Conservation (phyloP, 2,329 filamentous ascomycete genomes). For the Talaromyces sp. region DNA sequence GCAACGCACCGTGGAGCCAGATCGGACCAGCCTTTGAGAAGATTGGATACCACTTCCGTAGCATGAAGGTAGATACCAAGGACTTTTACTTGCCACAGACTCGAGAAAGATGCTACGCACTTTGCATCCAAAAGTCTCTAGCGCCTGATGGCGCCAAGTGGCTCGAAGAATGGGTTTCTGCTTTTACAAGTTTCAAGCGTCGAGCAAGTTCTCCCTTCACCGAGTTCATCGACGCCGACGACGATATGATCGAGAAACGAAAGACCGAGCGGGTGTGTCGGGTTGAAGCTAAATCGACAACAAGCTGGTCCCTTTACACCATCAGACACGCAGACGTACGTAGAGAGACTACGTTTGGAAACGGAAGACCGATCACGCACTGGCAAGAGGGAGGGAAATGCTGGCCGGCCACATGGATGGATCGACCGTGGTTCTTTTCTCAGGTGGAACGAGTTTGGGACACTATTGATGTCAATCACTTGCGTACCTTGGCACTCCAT, state of each 20-base stretch:
- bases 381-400: conserved; percentile 54
- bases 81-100: conserved; percentile 71
- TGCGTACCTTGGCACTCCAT: conserved; percentile 41
- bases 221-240: conserved; percentile 54
- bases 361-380: conserved; percentile 52
- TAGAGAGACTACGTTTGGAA: conserved; percentile 45
- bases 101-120: conserved; percentile 54
- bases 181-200: conserved; percentile 47
- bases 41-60: conserved; percentile 52
- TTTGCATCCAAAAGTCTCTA: conserved; percentile 45
- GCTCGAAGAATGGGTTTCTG: conserved; percentile 33
- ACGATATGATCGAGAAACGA: conserved; percentile 49
- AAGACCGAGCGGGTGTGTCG: conserved; percentile 39
- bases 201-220: conserved; percentile 58
- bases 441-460: conserved; percentile 60
- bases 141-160: conserved; percentile 18
- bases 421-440: conserved; percentile 44
- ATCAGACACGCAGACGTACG: conserved; percentile 56
- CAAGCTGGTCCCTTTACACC: conserved; percentile 43
- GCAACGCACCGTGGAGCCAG: conserved; percentile 52
- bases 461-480: conserved; percentile 57
- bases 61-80: conserved; percentile 59
- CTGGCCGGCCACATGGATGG: conserved; percentile 51
- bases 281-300: conserved; percentile 18
- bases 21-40: conserved; percentile 42